These are phyloP conservation scores for Holtermannia corniformis DNA, from an alignment of 768 basidiomycete genomes.

Conservation along the genomic window DNA sequence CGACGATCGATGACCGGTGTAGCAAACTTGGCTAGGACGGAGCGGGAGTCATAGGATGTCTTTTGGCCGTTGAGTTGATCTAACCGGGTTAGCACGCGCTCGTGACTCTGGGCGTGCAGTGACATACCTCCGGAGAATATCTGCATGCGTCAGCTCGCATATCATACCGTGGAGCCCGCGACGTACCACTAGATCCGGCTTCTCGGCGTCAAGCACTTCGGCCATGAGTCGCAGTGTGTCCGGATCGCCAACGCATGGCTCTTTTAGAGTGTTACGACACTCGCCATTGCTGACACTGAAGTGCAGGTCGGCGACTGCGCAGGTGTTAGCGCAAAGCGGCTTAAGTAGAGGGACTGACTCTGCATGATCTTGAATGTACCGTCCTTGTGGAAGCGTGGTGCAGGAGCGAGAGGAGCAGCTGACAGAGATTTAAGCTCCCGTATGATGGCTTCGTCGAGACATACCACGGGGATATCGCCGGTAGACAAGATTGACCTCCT, in stretches of 20 bases:
- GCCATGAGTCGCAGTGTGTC: slow-evolving; percentile 66
- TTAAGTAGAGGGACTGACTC: slow-evolving; percentile 15
- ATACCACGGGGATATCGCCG: slow-evolving; percentile 32
- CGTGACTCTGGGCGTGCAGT: too few species aligned
- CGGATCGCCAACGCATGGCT: slow-evolving; percentile 60
- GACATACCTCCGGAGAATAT: background rate
- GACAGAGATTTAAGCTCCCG: background rate
- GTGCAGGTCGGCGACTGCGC: slow-evolving; percentile 89
- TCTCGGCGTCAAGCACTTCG: slow-evolving; percentile 62
- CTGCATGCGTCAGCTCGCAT: background rate
- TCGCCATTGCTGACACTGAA: slow-evolving; percentile 69
- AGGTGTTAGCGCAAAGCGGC: background rate
- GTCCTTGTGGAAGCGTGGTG: slow-evolving; percentile 68
- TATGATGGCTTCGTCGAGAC: slow-evolving; percentile 3
- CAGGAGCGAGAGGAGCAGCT: slow-evolving; percentile 64
- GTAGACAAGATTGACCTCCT: slow-evolving; percentile 34
- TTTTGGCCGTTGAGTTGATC: slow-evolving; percentile 82
- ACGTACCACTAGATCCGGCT: slow-evolving; percentile 71
- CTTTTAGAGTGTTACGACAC: slow-evolving; percentile 60
- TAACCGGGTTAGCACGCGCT: too few species aligned
- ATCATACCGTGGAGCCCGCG: background rate
- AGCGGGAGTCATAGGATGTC: slow-evolving; percentile 78
- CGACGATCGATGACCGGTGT: slow-evolving; percentile 59
- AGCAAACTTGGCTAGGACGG: slow-evolving; percentile 81
- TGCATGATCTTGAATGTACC: slow-evolving; percentile 65